Evolutionary conservation across 345 rosid genomes (phyloP).

Genomic region (Isatis tinctoria): DNA sequence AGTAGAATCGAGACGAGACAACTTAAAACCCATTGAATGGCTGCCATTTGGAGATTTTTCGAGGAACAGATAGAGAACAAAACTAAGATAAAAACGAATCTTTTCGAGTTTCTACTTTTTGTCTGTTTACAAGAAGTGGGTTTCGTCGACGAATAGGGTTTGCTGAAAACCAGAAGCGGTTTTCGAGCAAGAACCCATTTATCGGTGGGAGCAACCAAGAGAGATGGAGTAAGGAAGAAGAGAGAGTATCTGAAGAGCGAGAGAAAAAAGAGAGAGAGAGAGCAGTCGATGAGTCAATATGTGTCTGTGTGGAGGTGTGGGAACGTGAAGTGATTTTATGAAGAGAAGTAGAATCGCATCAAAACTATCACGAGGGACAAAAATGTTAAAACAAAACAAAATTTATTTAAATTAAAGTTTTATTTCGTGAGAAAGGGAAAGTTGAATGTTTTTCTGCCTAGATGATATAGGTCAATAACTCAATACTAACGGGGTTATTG

Average conservation of each 20-base stretch:
- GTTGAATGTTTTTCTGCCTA: too few species aligned
- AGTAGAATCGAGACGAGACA: conserved; percentile 30
- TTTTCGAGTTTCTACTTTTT: neutral
- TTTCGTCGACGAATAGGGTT: conserved; percentile 3
- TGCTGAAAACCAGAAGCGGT: conserved; percentile 19
- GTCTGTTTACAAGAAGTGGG: neutral
- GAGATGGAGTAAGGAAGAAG: neutral
- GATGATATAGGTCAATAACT: too few species aligned
- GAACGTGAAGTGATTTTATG: conserved; percentile 21
- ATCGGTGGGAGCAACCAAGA: neutral
- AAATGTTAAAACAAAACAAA: conserved; percentile 7
- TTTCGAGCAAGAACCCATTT: conserved; percentile 45
- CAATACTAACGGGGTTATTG: too few species aligned
- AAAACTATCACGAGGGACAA: conserved; percentile 31
- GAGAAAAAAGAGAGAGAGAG: neutral
- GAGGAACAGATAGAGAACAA: neutral
- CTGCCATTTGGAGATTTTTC: conserved; percentile 39
- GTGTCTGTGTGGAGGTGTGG: conserved; percentile 22
- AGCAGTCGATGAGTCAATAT: conserved; percentile 5
- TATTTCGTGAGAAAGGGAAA: too few species aligned
- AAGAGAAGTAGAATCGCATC: conserved; percentile 11
- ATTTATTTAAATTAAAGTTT: too few species aligned
- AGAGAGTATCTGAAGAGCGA: neutral
- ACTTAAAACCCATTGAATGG: conserved; percentile 3
- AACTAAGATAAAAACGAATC: neutral